Evolutionary conservation across 2,329 filamentous ascomycete species (phyloP).

Genomic region (Xylariales sp.): DNA sequence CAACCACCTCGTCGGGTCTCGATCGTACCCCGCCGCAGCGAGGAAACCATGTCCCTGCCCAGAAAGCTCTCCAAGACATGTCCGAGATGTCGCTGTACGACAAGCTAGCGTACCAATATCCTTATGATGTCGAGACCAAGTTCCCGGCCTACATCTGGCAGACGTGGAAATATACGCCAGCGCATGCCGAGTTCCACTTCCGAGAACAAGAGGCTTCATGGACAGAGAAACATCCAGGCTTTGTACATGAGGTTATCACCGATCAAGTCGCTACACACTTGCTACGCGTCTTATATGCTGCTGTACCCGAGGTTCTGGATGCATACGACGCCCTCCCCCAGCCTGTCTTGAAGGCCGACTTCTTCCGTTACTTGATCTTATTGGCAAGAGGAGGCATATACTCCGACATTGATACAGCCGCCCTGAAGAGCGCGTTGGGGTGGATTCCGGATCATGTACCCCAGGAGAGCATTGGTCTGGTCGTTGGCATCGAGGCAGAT

Average conservation of each 20-base stretch:
- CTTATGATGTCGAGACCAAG: conserved; percentile 81
- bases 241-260: conserved; percentile 96
- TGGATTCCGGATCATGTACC: conserved; percentile 83
- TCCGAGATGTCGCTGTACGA: conserved; percentile 66
- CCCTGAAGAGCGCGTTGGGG: conserved; percentile 74
- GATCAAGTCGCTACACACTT: conserved; percentile 79
- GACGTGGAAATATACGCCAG: conserved; percentile 89
- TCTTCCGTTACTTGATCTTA: conserved; percentile 70
- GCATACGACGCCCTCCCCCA: conserved; percentile 70
- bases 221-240: conserved; percentile 80
- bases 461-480: conserved; percentile 72
- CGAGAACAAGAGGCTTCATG: conserved; percentile 84
- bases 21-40: conserved; percentile 2
- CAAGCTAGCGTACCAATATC: conserved; percentile 89
- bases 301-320: conserved; percentile 72
- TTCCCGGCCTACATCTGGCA: conserved; percentile 99
- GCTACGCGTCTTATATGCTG: conserved; percentile 79
- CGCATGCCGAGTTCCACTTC: conserved; percentile 72
- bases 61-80: conserved; percentile 65
- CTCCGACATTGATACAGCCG: conserved; percentile 86
- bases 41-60: conserved; percentile 37
- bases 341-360: conserved; percentile 73
- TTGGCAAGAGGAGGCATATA: conserved; percentile 65
- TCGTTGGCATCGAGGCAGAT: conserved; percentile 94
- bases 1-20: background rate